Evolutionary conservation across 2,329 filamentous ascomycete genomes (phyloP).

Genomic region (Trichoderma koningiopsis): DNA sequence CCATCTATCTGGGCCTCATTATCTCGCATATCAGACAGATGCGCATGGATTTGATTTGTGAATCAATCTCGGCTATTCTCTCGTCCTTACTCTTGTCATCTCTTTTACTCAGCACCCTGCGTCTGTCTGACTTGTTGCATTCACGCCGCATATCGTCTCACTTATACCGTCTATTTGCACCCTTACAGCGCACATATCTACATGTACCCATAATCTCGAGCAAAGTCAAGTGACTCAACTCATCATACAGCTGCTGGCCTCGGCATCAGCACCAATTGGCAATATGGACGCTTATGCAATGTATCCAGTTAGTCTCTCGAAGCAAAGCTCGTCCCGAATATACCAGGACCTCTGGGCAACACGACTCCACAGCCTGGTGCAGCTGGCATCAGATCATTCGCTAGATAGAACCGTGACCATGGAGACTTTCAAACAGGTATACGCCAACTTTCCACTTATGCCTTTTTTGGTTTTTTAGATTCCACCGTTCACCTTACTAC

Average conservation of each 20-base stretch:
- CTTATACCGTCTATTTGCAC: background rate
- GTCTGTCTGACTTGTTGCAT: background rate
- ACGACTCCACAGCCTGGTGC: constrained; percentile 41
- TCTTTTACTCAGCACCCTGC: background rate
- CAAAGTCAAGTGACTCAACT: constrained; percentile 16
- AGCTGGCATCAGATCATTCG: constrained; percentile 38
- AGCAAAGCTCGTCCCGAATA: constrained; percentile 49
- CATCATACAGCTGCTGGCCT: background rate
- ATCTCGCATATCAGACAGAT: background rate
- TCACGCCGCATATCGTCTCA: background rate
- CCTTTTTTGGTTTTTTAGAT: background rate
- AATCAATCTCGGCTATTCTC: background rate
- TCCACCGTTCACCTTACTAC: background rate
- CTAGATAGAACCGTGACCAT: constrained; percentile 36
- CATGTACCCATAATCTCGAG: background rate
- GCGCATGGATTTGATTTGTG: background rate
- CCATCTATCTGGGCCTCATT: constrained; percentile 19
- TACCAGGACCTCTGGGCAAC: constrained; percentile 53
- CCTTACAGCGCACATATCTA: background rate
- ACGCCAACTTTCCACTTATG: background rate
- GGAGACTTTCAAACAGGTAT: constrained; percentile 44
- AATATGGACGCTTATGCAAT: constrained; percentile 57
- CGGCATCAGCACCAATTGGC: background rate
- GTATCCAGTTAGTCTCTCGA: constrained; percentile 49
- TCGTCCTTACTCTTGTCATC: background rate